Conservation (phyloP, 306 rosid genomes). For the Vigna angularis region DNA sequence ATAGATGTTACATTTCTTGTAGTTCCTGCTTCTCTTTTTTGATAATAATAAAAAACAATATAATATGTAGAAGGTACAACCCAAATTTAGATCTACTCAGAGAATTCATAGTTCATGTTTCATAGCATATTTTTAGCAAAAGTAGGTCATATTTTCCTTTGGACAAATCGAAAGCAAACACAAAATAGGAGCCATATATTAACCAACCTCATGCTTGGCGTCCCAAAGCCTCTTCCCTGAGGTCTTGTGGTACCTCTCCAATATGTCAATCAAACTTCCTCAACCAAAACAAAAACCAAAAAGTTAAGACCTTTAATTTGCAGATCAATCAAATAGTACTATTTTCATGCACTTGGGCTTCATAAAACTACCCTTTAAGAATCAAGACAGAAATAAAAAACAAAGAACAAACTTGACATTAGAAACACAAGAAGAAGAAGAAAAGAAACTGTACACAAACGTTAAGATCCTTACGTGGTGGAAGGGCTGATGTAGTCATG, state of each 20-base stretch:
- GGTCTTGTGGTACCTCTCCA: constrained; percentile 68
- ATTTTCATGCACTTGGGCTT: neutral
- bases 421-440: neutral
- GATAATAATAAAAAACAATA: constrained; percentile 20
- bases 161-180: constrained; percentile 32
- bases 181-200: constrained; percentile 6
- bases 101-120: constrained; percentile 51
- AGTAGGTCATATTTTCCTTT: constrained; percentile 29
- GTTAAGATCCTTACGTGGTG: constrained; percentile 51
- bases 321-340: neutral
- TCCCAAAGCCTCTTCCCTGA: constrained; percentile 77
- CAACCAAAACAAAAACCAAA: neutral
- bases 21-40: constrained; percentile 40
- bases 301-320: neutral
- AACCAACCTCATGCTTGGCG: constrained; percentile 80
- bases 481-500: constrained; percentile 66
- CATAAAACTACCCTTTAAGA: neutral
- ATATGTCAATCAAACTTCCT: constrained; percentile 63
- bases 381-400: neutral
- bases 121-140: constrained; percentile 57
- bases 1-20: constrained; percentile 50
- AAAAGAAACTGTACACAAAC: neutral
- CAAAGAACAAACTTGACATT: neutral
- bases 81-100: constrained; percentile 72
- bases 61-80: constrained; percentile 32